Evolutionary conservation across 768 basidiomycete species (phyloP).

Genomic region (Podaxis sp.): DNA sequence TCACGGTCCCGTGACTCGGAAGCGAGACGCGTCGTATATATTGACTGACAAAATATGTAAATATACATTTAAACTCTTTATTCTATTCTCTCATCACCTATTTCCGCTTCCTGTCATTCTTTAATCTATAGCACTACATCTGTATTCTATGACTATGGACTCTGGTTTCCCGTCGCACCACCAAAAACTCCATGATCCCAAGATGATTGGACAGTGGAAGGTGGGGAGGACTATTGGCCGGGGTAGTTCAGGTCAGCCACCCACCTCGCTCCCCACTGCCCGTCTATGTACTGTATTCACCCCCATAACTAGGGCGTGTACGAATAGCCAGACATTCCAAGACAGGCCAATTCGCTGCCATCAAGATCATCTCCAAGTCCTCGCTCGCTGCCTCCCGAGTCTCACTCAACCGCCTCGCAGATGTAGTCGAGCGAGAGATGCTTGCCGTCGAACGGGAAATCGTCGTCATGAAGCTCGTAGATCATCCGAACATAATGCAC

Average conservation of each 20-base stretch:
- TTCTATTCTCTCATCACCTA: neutral
- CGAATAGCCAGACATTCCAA: constrained; percentile 85
- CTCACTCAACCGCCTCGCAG: constrained; percentile 67
- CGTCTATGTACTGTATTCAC: neutral
- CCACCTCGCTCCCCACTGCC: neutral
- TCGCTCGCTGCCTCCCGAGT: constrained; percentile 59
- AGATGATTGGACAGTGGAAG: constrained; percentile 80
- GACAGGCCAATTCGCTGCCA: constrained; percentile 86
- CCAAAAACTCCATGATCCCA: constrained; percentile 43
- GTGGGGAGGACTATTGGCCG: constrained; percentile 82
- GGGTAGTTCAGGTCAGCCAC: constrained; percentile 67
- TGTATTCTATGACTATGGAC: constrained; percentile 15
- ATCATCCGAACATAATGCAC: constrained; percentile 92
- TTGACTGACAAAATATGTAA: neutral
- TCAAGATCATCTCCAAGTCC: constrained; percentile 90
- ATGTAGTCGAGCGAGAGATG: constrained; percentile 74
- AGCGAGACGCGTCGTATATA: constrained; percentile 32
- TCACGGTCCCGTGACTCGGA: constrained; percentile 21
- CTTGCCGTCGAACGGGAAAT: constrained; percentile 91
- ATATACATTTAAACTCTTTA: neutral
- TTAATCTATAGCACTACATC: constrained; percentile 21
- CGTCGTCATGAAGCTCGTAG: constrained; percentile 95
- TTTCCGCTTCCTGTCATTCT: neutral
- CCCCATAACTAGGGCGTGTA: constrained; percentile 67
- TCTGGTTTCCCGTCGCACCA: constrained; percentile 15